Conservation (phyloP, 805 yeast genomes). For the Yamadazyma phyllophila region DNA sequence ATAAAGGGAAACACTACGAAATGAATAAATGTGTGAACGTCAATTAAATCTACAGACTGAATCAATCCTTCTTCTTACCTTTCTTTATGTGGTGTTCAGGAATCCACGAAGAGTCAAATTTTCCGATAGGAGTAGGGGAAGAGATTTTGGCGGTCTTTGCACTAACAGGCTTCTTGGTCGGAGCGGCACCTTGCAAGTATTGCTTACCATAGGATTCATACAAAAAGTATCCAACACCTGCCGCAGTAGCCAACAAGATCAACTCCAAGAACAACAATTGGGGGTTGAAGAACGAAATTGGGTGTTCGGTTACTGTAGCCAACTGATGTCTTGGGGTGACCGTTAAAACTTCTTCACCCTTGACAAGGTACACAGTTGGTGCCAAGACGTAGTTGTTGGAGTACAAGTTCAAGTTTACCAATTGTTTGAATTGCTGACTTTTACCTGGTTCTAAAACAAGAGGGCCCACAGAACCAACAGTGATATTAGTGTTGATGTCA, state of each 20-base stretch:
- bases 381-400: constrained; percentile 57
- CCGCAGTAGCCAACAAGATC: constrained; percentile 49
- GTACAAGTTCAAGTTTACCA: constrained; percentile 54
- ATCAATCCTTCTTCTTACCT: constrained; percentile 25
- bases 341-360: constrained; percentile 48
- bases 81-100: constrained; percentile 53
- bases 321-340: constrained; percentile 59
- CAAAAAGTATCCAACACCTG: constrained; percentile 47
- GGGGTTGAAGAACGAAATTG: constrained; percentile 71
- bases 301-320: constrained; percentile 58
- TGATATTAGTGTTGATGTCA: constrained; percentile 55
- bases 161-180: constrained; percentile 27
- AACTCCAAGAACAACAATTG: constrained; percentile 63
- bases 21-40: background rate
- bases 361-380: constrained; percentile 57
- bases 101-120: constrained; percentile 53
- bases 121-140: constrained; percentile 14
- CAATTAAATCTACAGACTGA: constrained; percentile 5
- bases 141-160: constrained; percentile 14
- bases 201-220: constrained; percentile 45
- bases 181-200: constrained; percentile 42
- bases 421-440: constrained; percentile 52
- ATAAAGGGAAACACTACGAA: too few species aligned
- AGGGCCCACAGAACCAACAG: constrained; percentile 65
- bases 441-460: constrained; percentile 50